phyloP scores from a whole-genome alignment of 2,329 filamentous ascomycete genomes.

The Neofusicoccum ribis region DNA sequence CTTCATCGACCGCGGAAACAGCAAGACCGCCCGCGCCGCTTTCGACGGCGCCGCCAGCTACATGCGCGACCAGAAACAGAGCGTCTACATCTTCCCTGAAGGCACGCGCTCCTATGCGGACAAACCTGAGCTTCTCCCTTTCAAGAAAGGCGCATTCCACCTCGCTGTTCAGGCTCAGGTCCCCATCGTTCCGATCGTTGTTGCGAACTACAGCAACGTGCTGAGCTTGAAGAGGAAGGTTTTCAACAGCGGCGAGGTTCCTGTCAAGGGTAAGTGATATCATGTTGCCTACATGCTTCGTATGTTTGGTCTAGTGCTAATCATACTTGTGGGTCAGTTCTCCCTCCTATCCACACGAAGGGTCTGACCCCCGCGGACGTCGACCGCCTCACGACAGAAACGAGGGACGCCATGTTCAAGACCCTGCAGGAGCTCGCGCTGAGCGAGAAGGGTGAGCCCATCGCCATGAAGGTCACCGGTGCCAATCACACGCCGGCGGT shows the following conservation, averaged over 20 bases:
- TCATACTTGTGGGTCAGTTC: slow-evolving; percentile 20
- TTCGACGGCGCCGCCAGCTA: slow-evolving; percentile 81
- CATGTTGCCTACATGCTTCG: background rate
- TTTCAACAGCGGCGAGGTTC: slow-evolving; percentile 54
- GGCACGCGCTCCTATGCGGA: slow-evolving; percentile 88
- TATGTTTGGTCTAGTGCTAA: background rate
- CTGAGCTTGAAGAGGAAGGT: slow-evolving; percentile 46
- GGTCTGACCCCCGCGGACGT: slow-evolving; percentile 37
- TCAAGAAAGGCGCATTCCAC: slow-evolving; percentile 99
- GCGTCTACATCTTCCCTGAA: slow-evolving; percentile 86
- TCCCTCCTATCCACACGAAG: slow-evolving; percentile 39
- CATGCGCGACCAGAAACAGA: slow-evolving; percentile 67
- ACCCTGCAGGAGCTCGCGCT: slow-evolving; percentile 36
- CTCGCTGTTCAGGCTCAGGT: slow-evolving; percentile 91
- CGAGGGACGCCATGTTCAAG: slow-evolving; percentile 37
- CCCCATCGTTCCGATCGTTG: slow-evolving; percentile 78
- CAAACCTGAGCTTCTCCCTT: slow-evolving; percentile 81
- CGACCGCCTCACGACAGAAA: slow-evolving; percentile 33
- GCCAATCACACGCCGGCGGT: background rate
- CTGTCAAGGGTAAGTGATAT: slow-evolving; percentile 41
- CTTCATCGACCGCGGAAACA: slow-evolving; percentile 92
- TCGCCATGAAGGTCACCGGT: slow-evolving; percentile 10
- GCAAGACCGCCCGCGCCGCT: slow-evolving; percentile 76
- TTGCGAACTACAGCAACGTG: slow-evolving; percentile 53
- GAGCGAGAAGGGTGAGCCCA: slow-evolving; percentile 21